phyloP scores from a whole-genome alignment of 2,329 filamentous ascomycete species.

The Diaporthe sp. region DNA sequence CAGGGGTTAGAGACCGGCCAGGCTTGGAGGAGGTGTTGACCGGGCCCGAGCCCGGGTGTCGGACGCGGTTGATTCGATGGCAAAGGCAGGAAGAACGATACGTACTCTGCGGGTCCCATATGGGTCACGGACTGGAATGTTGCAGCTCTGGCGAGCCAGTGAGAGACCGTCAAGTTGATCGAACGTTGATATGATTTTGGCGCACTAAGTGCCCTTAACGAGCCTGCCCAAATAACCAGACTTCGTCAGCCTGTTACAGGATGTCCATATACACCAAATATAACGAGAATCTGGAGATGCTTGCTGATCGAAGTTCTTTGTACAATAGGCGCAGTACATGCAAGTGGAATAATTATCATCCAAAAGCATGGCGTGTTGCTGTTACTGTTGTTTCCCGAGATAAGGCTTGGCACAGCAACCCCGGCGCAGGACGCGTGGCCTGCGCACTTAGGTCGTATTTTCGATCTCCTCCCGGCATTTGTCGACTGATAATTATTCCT shows the following conservation, averaged over 20 bases:
- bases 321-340: background rate
- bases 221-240: background rate
- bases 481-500: background rate
- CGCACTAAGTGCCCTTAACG: background rate
- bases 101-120: too few species aligned
- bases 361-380: background rate
- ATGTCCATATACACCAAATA: background rate
- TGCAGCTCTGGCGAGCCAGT: background rate
- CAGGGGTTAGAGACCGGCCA: background rate
- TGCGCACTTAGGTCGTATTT: conserved; percentile 7
- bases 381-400: background rate
- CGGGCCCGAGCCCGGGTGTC: background rate
- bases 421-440: conserved; percentile 7
- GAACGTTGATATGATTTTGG: background rate
- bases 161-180: background rate
- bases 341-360: background rate
- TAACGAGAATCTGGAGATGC: background rate
- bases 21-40: background rate
- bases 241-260: too few species aligned
- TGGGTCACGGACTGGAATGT: background rate
- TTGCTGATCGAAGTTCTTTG: background rate
- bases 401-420: conserved; percentile 10
- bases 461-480: conserved; percentile 1
- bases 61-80: background rate
- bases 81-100: background rate